Base-by-base conservation (phyloP, 106 monocot genomes). In the Cymbidium sinense region DNA sequence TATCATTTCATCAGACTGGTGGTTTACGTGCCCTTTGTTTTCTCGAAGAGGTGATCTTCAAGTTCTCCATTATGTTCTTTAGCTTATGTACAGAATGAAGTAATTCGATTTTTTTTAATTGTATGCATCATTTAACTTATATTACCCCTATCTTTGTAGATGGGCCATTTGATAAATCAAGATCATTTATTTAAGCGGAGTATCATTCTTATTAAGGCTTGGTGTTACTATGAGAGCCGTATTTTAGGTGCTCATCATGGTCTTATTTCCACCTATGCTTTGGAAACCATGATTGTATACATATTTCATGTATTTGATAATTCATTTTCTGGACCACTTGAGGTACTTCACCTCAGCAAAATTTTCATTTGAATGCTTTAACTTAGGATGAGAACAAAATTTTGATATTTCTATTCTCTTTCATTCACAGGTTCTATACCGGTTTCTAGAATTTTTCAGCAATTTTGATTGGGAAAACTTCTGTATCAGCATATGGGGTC, bases 161-260 rank as follows among this genome's bases (percentile, higher is more conserved):
- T 95, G 77, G 95, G 89, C 36, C 37, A 77, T 33, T 76, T 95
- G 44, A 89, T 95, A 81, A 82, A 76, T 64, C 82, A 84, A 64
- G 79, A 91, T 74, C 87, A 95, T 89, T 61, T 95, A 73, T 91
- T 91, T 80, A 95, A 95, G 84, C 82, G 95, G 55, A 95, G 95
- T 76, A 91, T 91, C 33, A 95, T 95, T 70, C 71, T 92, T 79
- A 89, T 92, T 37, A 92, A 92, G 61, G 89, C 92, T 5, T 92
- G 92, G 92, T 92, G 92, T 80, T 92, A 89, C 72, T 92, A 92
- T 80, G 92, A 92, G 79, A 92, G 92, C 70, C 92, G 95, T 73
- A 86, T 95, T 70, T 75, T 95, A 39, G 95, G 95, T 76, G 95
- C 95, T 82, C 95, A 91, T 86, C 89, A 91, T 91, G 95, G 95